Percentiles rank a stretch among this genome's conserved stretches.
Conservation (phyloP, 179 eudicot genomes). For the Pouteria campechiana region DNA sequence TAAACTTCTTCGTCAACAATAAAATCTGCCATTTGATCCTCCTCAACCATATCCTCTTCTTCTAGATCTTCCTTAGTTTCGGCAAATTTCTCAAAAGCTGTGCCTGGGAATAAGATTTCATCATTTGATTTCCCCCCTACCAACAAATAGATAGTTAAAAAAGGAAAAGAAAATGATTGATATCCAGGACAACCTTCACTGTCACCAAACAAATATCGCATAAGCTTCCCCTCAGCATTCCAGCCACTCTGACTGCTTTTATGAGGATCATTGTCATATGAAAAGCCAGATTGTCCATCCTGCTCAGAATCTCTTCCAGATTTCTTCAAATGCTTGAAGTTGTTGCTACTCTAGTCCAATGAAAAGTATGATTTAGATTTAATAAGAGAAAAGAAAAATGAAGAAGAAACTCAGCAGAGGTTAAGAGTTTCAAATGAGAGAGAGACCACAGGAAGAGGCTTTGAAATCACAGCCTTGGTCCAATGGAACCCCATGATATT, state of each 20-base stretch:
- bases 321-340: conserved; percentile 87
- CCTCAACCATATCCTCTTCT: conserved; percentile 66
- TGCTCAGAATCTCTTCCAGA: conserved; percentile 54
- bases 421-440: too few species aligned
- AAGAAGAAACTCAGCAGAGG: too few species aligned
- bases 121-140: neutral
- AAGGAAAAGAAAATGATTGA: neutral
- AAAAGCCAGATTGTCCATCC: conserved; percentile 54
- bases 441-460: neutral
- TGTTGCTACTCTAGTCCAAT: conserved; percentile 83
- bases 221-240: conserved; percentile 60
- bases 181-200: conserved; percentile 43
- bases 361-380: too few species aligned
- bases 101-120: conserved; percentile 40
- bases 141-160: neutral
- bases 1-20: conserved; percentile 86
- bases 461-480: conserved; percentile 54
- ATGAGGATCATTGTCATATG: conserved; percentile 60
- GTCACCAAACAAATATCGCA: conserved; percentile 61
- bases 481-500: conserved; percentile 57
- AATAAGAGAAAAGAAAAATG: neutral
- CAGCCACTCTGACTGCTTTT: conserved; percentile 49
- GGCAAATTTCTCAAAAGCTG: conserved; percentile 62
- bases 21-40: conserved; percentile 95
- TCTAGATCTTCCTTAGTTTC: conserved; percentile 63